Percentiles rank a stretch among this genome's conserved stretches.
phyloP scores from a whole-genome alignment of 2,329 filamentous ascomycete genomes.

The Alternaria incomplexa region DNA sequence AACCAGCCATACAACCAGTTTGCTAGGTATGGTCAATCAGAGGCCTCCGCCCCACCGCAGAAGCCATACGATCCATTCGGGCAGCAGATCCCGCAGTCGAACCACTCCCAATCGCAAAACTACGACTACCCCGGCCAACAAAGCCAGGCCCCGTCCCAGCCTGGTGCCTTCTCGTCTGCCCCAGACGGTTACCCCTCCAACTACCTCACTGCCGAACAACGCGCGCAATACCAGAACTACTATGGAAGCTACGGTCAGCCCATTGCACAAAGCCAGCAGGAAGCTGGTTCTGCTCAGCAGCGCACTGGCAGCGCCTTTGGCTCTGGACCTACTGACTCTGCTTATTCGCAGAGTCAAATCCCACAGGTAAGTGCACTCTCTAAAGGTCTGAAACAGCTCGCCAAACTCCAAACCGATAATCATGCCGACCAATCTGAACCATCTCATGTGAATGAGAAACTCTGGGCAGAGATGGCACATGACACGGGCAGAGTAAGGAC shows the following conservation, averaged over 20 bases:
- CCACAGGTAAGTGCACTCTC: slow-evolving; percentile 53
- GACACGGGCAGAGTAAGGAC: slow-evolving; percentile 9
- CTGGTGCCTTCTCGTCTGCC: slow-evolving; percentile 73
- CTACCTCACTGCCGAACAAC: slow-evolving; percentile 81
- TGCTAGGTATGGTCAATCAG: slow-evolving; percentile 72
- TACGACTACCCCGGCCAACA: slow-evolving; percentile 58
- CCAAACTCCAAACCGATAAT: slow-evolving; percentile 2
- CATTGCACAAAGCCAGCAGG: slow-evolving; percentile 66
- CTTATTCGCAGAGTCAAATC: slow-evolving; percentile 68
- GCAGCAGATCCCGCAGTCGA: slow-evolving; percentile 67
- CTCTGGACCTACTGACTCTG: slow-evolving; percentile 64
- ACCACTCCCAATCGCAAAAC: slow-evolving; percentile 43
- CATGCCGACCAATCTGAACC: slow-evolving; percentile 1
- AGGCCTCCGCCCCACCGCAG: slow-evolving; percentile 67
- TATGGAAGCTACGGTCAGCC: slow-evolving; percentile 63
- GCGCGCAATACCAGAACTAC: slow-evolving; percentile 73
- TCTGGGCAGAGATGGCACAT: slow-evolving; percentile 4
- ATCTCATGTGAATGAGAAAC: slow-evolving; percentile 6
- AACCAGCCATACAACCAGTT: slow-evolving; percentile 66
- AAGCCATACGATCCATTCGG: slow-evolving; percentile 89
- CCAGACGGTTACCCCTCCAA: slow-evolving; percentile 77
- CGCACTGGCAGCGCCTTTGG: slow-evolving; percentile 80
- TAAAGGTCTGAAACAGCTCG: not conserved
- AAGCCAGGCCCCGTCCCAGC: slow-evolving; percentile 65
- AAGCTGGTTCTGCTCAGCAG: slow-evolving; percentile 73